Evolutionary conservation across 23 red algal species (phyloP).

Genomic region (Gracilaria caudata): DNA sequence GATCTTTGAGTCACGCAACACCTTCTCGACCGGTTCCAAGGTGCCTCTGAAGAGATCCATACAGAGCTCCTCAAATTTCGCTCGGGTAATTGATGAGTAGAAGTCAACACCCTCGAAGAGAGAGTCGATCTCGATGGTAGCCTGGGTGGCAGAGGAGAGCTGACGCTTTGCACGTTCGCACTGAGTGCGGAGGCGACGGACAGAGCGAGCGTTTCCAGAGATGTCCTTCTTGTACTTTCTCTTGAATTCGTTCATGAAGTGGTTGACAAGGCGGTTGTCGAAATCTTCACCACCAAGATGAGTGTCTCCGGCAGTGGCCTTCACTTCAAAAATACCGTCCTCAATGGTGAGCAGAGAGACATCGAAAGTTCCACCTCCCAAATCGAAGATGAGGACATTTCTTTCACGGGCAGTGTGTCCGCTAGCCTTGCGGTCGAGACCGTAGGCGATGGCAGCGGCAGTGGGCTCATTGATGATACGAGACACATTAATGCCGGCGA

Average conservation of each 20-base stretch:
- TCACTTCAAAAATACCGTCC: conserved; percentile 99
- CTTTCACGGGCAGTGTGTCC: conserved; percentile 73
- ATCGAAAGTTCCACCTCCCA: conserved; percentile 99
- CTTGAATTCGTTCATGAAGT: conserved; percentile 98
- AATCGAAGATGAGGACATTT: conserved; percentile 97
- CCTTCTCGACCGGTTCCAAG: conserved; percentile 95
- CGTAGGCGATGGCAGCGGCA: conserved; percentile 99
- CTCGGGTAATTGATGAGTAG: conserved; percentile 92
- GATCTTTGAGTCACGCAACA: conserved; percentile 88
- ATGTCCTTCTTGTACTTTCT: conserved; percentile 99
- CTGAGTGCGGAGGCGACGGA: conserved; percentile 93
- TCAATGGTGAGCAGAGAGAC: conserved; percentile 98
- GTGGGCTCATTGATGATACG: conserved; percentile 99
- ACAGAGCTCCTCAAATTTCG: conserved; percentile 99
- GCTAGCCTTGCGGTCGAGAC: conserved; percentile 88
- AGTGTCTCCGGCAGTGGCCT: conserved; percentile 93
- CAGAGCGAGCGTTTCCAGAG: conserved; percentile 82
- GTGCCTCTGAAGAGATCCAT: conserved; percentile 97
- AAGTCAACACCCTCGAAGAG: conserved; percentile 98
- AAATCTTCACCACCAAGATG: conserved; percentile 99
- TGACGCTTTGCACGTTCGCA: conserved; percentile 99
- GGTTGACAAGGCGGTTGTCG: conserved; percentile 97
- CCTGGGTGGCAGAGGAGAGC: conserved; percentile 94
- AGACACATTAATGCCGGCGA: conserved; percentile 96
- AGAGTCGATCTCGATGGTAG: conserved; percentile 98